phyloP scores from a whole-genome alignment of 495 filamentous ascomycete genomes.

The Chaetomium cochliodes region DNA sequence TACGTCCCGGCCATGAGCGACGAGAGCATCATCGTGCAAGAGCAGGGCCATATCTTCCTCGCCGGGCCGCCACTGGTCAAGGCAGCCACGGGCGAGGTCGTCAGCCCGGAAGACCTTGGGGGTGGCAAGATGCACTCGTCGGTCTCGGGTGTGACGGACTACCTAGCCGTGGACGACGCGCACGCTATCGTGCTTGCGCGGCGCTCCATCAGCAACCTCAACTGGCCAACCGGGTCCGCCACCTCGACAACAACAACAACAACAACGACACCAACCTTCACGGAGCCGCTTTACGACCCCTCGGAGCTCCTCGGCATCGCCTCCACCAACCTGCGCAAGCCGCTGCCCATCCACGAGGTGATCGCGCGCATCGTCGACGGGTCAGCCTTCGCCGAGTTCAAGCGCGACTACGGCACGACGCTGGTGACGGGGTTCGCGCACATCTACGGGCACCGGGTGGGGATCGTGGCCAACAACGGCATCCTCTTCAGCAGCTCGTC shows the following conservation, averaged over 20 bases:
- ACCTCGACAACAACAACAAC: slow-evolving; percentile 19
- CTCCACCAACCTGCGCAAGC: slow-evolving; percentile 80
- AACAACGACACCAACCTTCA: slow-evolving; percentile 32
- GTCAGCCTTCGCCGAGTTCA: slow-evolving; percentile 89
- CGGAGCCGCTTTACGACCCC: slow-evolving; percentile 78
- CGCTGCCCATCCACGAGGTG: slow-evolving; percentile 82
- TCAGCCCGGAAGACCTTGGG: slow-evolving; percentile 88
- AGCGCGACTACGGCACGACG: slow-evolving; percentile 84
- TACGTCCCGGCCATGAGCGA: slow-evolving; percentile 98
- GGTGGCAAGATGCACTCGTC: slow-evolving; percentile 90
- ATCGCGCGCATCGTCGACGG: slow-evolving; percentile 94
- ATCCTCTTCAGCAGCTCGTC: slow-evolving; percentile 92
- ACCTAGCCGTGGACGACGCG: slow-evolving; percentile 89
- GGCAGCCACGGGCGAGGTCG: slow-evolving; percentile 91
- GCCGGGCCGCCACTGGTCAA: slow-evolving; percentile 95
- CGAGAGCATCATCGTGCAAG: slow-evolving; percentile 92
- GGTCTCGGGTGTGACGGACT: slow-evolving; percentile 93
- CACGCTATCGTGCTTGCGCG: slow-evolving; percentile 88
- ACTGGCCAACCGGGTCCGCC: slow-evolving; percentile 59
- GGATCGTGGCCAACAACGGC: slow-evolving; percentile 95
- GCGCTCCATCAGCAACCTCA: slow-evolving; percentile 80
- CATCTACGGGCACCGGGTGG: slow-evolving; percentile 88
- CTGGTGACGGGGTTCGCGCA: slow-evolving; percentile 89
- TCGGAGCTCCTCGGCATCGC: slow-evolving; percentile 84
- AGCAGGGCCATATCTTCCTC: slow-evolving; percentile 94